A percentile compares a stretch with the other conserved stretches of the same genome.
phyloP scores from a whole-genome alignment of 2,329 filamentous ascomycete genomes.

The Cladobotryum protrusum region DNA sequence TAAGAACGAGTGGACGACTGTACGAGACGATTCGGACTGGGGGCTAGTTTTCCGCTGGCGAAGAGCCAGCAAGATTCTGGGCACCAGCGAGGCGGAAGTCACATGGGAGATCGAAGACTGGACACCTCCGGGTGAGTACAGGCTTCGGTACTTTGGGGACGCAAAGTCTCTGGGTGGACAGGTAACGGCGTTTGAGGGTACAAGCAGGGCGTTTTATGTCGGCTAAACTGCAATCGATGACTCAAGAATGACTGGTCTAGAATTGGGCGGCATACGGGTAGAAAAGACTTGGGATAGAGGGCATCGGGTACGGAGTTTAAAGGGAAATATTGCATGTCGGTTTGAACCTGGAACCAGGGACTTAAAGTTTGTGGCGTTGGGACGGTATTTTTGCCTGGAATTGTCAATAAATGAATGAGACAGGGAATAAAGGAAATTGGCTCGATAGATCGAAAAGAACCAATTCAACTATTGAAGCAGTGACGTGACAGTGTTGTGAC shows the following conservation, averaged over 20 bases:
- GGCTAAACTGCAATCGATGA: slow-evolving; percentile 1
- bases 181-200: slow-evolving; percentile 63
- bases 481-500: too few relatives aligned
- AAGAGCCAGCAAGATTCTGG: slow-evolving; percentile 61
- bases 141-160: slow-evolving; percentile 77
- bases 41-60: slow-evolving; percentile 73
- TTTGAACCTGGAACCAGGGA: background rate
- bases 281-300: background rate
- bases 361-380: too few relatives aligned
- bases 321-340: background rate
- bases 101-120: slow-evolving; percentile 70
- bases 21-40: slow-evolving; percentile 80
- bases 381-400: too few relatives aligned
- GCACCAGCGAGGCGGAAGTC: slow-evolving; percentile 68
- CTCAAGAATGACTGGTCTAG: background rate
- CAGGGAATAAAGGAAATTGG: too few relatives aligned
- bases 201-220: slow-evolving; percentile 46
- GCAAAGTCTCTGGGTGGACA: slow-evolving; percentile 57
- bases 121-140: slow-evolving; percentile 57
- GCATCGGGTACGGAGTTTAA: background rate
- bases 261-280: background rate
- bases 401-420: too few relatives aligned
- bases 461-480: too few relatives aligned
- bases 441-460: too few relatives aligned
- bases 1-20: slow-evolving; percentile 50